Conservation (phyloP, 2,329 filamentous ascomycete species). For the Ambrosiella cleistominuta region DNA sequence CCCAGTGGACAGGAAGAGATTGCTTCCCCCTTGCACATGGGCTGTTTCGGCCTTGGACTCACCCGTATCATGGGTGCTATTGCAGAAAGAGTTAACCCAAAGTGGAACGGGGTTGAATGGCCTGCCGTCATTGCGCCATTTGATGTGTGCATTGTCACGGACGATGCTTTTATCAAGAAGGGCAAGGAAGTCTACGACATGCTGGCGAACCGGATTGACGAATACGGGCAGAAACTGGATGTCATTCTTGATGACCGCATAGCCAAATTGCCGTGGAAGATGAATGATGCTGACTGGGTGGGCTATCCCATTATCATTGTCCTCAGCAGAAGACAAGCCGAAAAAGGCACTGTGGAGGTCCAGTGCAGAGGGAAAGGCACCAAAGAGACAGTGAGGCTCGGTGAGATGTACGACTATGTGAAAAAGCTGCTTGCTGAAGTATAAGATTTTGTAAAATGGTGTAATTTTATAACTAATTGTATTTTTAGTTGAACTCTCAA, state of each 20-base stretch:
- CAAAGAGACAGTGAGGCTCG: conserved; percentile 39
- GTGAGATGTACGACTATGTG: conserved; percentile 30
- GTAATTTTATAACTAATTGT: background rate
- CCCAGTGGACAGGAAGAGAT: conserved; percentile 8
- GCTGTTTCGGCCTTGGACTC: conserved; percentile 88
- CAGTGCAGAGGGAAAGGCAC: conserved; percentile 55
- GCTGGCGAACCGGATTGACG: conserved; percentile 1
- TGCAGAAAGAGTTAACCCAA: conserved; percentile 50
- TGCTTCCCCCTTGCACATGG: conserved; percentile 61
- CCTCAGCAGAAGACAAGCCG: conserved; percentile 52
- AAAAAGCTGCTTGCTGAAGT: conserved; percentile 19
- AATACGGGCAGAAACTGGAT: conserved; percentile 30
- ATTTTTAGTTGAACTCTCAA: background rate
- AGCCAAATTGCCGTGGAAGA: conserved; percentile 60
- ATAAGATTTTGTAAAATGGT: background rate
- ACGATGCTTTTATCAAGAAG: conserved; percentile 28
- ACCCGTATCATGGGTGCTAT: conserved; percentile 79
- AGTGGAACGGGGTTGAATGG: conserved; percentile 68
- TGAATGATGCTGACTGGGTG: conserved; percentile 74
- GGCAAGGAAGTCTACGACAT: conserved; percentile 45
- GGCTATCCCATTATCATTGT: conserved; percentile 76
- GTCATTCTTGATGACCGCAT: conserved; percentile 56
- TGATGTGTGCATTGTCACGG: conserved; percentile 49
- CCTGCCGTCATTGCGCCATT: conserved; percentile 74
- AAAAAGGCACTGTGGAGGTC: conserved; percentile 47